Conservation (phyloP, 2,329 filamentous ascomycete species). For the Neospermospora avenae region DNA sequence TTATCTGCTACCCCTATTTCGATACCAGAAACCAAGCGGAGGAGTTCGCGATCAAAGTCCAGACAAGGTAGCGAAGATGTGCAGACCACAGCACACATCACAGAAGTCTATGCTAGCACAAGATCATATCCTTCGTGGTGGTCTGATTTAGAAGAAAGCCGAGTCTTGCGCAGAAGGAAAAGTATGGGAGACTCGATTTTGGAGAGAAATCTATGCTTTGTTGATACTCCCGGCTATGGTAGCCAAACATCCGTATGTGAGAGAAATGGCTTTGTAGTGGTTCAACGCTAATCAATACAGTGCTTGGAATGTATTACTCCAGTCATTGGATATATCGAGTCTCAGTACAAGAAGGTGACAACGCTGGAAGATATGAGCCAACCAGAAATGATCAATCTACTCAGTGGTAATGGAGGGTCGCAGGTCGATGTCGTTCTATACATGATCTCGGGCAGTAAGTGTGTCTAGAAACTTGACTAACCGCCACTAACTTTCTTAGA, state of each 20-base stretch:
- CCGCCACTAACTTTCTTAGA: constrained; percentile 39
- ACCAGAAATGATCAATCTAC: constrained; percentile 69
- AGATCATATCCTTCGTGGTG: constrained; percentile 88
- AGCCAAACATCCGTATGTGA: constrained; percentile 50
- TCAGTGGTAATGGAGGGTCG: constrained; percentile 78
- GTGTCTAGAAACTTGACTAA: neutral
- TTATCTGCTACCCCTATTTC: constrained; percentile 37
- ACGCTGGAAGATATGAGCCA: constrained; percentile 62
- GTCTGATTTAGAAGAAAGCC: constrained; percentile 70
- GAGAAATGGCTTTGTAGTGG: constrained; percentile 29
- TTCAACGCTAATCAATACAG: constrained; percentile 35
- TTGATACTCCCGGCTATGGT: constrained; percentile 73
- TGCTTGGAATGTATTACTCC: constrained; percentile 55
- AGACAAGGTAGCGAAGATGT: constrained; percentile 25
- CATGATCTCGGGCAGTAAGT: constrained; percentile 68
- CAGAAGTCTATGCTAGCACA: constrained; percentile 75
- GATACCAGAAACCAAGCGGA: constrained; percentile 27
- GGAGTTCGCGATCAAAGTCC: constrained; percentile 29
- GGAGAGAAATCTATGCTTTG: constrained; percentile 90
- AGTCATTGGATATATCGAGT: constrained; percentile 70
- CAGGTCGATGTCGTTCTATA: constrained; percentile 87
- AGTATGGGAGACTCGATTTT: constrained; percentile 74
- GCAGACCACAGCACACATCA: constrained; percentile 44
- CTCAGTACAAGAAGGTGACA: constrained; percentile 61
- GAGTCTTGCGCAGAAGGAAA: constrained; percentile 58